Evolutionary conservation across 75 land plant species (phyloP).

Genomic region (Cryptomeria japonica): DNA sequence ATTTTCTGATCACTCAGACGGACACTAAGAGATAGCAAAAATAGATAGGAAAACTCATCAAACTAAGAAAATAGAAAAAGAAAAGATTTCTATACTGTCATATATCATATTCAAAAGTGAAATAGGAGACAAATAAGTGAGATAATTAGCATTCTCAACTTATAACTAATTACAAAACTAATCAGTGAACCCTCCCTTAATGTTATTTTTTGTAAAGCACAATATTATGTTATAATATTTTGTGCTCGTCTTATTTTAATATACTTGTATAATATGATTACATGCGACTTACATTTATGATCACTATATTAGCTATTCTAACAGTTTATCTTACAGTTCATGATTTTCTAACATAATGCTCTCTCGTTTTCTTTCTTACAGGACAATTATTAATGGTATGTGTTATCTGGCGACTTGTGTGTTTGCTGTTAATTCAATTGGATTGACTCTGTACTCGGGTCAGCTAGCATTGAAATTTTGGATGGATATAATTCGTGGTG

Average conservation of each 20-base stretch:
- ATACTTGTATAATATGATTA: too few relatives aligned
- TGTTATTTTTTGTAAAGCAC: not conserved
- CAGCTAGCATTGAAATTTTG: constrained; percentile 68
- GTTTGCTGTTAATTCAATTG: constrained; percentile 75
- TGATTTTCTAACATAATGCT: not conserved
- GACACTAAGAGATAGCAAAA: not conserved
- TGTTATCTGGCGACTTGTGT: constrained; percentile 89
- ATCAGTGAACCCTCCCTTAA: not conserved
- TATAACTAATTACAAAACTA: not conserved
- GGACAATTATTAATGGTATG: constrained; percentile 89
- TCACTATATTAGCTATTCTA: not conserved
- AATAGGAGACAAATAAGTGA: not conserved
- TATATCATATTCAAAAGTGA: not conserved
- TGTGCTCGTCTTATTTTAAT: not conserved
- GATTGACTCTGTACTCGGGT: constrained; percentile 71
- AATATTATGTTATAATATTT: not conserved
- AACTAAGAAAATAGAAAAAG: not conserved
- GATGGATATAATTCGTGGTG: constrained; percentile 14
- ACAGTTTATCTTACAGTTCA: not conserved
- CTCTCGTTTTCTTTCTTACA: constrained; percentile 24
- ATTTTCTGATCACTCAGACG: too few relatives aligned
- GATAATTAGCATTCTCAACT: not conserved
- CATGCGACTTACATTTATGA: not conserved
- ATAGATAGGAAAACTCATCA: not conserved
- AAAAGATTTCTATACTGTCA: not conserved